Evolutionary conservation across 2,329 filamentous ascomycete genomes (phyloP).

Genomic region (Verticillium isaacii): DNA sequence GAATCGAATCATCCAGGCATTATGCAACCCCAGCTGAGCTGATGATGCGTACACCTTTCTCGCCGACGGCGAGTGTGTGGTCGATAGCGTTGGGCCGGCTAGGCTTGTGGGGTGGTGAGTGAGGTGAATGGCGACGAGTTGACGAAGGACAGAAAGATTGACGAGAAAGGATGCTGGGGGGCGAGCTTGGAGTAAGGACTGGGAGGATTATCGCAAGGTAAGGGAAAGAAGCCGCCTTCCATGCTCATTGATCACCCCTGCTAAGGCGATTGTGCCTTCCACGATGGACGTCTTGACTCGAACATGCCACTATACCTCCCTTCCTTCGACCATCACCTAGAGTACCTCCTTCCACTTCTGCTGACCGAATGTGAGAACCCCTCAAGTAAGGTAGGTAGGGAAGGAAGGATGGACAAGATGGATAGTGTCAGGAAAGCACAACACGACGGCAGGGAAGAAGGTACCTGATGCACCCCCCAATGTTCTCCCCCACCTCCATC

Average conservation of each 20-base stretch:
- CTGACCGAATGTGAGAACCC: too few relatives aligned
- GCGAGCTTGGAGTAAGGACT: too few relatives aligned
- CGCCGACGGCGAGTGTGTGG: neutral
- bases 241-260: too few relatives aligned
- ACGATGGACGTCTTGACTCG: too few relatives aligned
- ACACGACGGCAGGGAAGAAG: neutral
- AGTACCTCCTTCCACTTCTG: neutral
- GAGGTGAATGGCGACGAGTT: too few relatives aligned
- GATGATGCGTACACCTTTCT: neutral
- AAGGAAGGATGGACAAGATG: neutral
- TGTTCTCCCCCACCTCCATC: neutral
- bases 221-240: too few relatives aligned
- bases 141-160: too few relatives aligned
- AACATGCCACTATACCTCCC: too few relatives aligned
- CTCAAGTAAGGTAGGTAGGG: neutral
- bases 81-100: neutral
- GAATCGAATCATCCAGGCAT: neutral
- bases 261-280: too few relatives aligned
- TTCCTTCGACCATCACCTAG: neutral
- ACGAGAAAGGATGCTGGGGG: neutral
- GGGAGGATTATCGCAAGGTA: too few relatives aligned
- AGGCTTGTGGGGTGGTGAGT: neutral
- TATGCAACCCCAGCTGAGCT: neutral
- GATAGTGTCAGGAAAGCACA: neutral
- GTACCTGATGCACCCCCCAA: neutral